A percentile compares a stretch with the other conserved stretches of the same genome.
Evolutionary conservation across 176 grass and related monocot genomes (phyloP).

Genomic region (Paspalum vaginatum): DNA sequence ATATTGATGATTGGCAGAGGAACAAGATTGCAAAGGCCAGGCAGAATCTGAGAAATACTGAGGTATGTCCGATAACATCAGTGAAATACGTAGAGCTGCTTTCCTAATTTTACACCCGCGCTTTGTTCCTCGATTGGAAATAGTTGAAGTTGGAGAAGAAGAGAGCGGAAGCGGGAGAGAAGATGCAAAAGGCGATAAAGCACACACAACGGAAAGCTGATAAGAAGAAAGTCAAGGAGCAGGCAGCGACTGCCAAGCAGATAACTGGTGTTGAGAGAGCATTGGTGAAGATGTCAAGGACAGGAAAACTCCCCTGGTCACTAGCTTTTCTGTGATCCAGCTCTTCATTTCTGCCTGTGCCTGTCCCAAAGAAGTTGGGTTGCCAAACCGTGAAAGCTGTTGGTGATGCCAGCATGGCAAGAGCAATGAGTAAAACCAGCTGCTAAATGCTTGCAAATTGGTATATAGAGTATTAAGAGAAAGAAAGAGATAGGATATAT

Average conservation of each 20-base stretch:
- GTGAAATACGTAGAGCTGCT: neutral
- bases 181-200: slow-evolving; percentile 66
- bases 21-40: slow-evolving; percentile 59
- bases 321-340: slow-evolving; percentile 63
- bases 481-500: neutral
- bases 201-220: slow-evolving; percentile 62
- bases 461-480: neutral
- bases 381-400: slow-evolving; percentile 28
- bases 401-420: slow-evolving; percentile 27
- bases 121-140: slow-evolving; percentile 34
- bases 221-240: slow-evolving; percentile 67
- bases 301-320: slow-evolving; percentile 71
- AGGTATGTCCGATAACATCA: slow-evolving; percentile 50
- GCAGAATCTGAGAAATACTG: slow-evolving; percentile 51
- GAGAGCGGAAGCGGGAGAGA: slow-evolving; percentile 48
- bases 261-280: slow-evolving; percentile 54
- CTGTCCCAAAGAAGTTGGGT: slow-evolving; percentile 38
- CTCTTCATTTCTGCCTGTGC: slow-evolving; percentile 37
- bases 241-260: slow-evolving; percentile 51
- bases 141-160: slow-evolving; percentile 70
- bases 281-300: slow-evolving; percentile 68
- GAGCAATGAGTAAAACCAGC: slow-evolving; percentile 27
- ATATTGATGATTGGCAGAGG: slow-evolving; percentile 70
- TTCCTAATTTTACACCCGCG: slow-evolving; percentile 22
- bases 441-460: slow-evolving; percentile 13